A percentile compares a stretch with the other conserved stretches of the same genome.
These are phyloP conservation scores for Talaromyces wortmannii DNA, from an alignment of 495 filamentous ascomycete species.

Conservation along the genomic window DNA sequence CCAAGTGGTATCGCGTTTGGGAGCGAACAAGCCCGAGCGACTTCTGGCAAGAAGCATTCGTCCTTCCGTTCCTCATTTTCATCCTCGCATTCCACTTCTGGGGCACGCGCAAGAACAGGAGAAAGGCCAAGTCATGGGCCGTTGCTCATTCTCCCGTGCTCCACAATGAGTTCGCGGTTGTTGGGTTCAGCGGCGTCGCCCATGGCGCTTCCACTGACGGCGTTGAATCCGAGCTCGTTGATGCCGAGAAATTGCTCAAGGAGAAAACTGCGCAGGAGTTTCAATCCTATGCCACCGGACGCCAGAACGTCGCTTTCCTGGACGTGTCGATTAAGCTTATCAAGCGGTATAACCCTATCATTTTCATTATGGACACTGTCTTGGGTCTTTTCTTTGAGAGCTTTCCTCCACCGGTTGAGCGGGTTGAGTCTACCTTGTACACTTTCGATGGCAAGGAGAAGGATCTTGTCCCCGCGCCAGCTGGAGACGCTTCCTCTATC, in stretches of 20 bases:
- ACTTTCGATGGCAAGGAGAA: constrained; percentile 89
- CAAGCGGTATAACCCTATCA: constrained; percentile 87
- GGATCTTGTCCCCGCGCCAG: constrained; percentile 60
- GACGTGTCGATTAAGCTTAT: constrained; percentile 75
- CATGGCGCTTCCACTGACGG: constrained; percentile 34
- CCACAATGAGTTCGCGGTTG: constrained; percentile 76
- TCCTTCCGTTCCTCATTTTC: constrained; percentile 65
- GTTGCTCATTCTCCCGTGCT: constrained; percentile 63
- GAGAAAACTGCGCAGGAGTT: constrained; percentile 83
- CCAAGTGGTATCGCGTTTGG: constrained; percentile 95
- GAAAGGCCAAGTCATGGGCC: constrained; percentile 76
- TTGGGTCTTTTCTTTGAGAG: constrained; percentile 76
- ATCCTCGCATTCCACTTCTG: constrained; percentile 75
- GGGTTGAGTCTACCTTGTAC: constrained; percentile 66
- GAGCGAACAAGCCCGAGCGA: constrained; percentile 76
- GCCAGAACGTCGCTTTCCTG: constrained; percentile 87
- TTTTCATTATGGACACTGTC: constrained; percentile 57
- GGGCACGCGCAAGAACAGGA: constrained; percentile 73
- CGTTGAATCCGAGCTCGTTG: constrained; percentile 30
- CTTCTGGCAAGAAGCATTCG: constrained; percentile 81
- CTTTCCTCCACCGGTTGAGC: constrained; percentile 59
- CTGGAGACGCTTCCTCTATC: constrained; percentile 29
- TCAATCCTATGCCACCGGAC: constrained; percentile 83
- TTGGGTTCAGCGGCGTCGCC: constrained; percentile 61
- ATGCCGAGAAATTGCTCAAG: constrained; percentile 60